Base-by-base conservation (phyloP, 2,329 filamentous ascomycete species). In the Hymenoscyphus fraxineus region DNA sequence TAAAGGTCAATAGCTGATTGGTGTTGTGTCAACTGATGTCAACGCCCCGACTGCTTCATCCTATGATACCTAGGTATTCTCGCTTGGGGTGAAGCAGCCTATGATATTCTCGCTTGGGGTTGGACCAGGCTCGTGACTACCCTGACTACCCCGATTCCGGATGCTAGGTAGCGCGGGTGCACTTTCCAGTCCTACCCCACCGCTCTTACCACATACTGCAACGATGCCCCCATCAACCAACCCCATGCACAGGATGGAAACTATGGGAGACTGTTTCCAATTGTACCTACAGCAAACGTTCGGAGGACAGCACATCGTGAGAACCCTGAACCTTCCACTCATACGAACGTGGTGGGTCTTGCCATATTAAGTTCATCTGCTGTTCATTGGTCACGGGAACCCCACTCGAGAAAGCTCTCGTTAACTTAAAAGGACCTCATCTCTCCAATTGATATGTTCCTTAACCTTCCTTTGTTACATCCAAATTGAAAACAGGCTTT, bases 291-390 rank as follows among this genome's bases (percentile, higher is more conserved):
- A 3, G 1, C 1, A 3, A 2, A 27, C 27, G 27, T 27, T 27
- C 27, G 27, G 27, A 27, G 61, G 44, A 60, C 59, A 60, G 47
- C 44, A 56, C 59, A 60, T 60, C 61, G 38, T 63, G 44, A 22
- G 22, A 27, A 54, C 47, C 19, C 27, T 54, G 27, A 27, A 27
- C 35, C 35, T 7, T 35, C 35, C 35, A 35, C 6, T 6, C 19
- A 13, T 13, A 54, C 47, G 12, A 54, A 27, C n/a, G 47, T 41
- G 39, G 62, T 59, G 58, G 54, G 27, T 57, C 58, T 13, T 22
- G 60, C 62, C 27, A 41, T 58, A 56, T 59, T 39, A 60, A 22
- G 6, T 38, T 57, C 31, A 22, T n/a, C 39, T 12, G 7, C 51
- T 35, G 32, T 27, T 38, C 6, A 22, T 32, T 51, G 22, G 16